Evolutionary conservation across 495 filamentous ascomycete species (phyloP).

Genomic region (Aspergillus avenaceus): DNA sequence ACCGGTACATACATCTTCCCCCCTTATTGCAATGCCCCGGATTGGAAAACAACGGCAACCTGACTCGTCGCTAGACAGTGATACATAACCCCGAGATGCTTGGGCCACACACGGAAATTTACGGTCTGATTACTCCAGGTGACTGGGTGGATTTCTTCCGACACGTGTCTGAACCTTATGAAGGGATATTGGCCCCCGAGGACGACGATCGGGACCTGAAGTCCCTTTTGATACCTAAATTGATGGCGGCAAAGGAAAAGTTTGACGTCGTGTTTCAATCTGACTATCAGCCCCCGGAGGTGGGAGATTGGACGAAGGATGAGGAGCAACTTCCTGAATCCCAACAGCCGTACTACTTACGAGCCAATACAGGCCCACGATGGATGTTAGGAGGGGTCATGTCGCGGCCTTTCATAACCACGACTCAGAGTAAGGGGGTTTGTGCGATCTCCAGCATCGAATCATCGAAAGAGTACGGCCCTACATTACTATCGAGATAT

Average conservation of each 20-base stretch:
- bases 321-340: constrained; percentile 38
- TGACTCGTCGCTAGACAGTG: constrained; percentile 21
- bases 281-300: constrained; percentile 34
- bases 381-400: constrained; percentile 42
- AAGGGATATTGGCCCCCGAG: constrained; percentile 47
- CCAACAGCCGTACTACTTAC: constrained; percentile 36
- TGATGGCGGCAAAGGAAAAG: constrained; percentile 46
- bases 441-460: constrained; percentile 47
- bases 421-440: constrained; percentile 36
- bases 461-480: constrained; percentile 27
- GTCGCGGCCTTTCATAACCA: constrained; percentile 41
- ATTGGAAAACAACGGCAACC: background rate
- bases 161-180: constrained; percentile 44
- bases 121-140: constrained; percentile 45
- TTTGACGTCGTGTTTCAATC: constrained; percentile 46
- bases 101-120: constrained; percentile 39
- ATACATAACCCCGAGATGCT: constrained; percentile 42
- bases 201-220: constrained; percentile 39
- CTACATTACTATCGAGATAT: constrained; percentile 25
- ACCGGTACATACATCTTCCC: constrained; percentile 25
- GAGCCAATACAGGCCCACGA: constrained; percentile 37
- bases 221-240: constrained; percentile 41
- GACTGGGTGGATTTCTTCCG: constrained; percentile 52
- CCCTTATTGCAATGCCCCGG: background rate
- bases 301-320: constrained; percentile 35